Conservation (phyloP, 2,329 filamentous ascomycete species). For the Aspergillus transmontanensis region DNA sequence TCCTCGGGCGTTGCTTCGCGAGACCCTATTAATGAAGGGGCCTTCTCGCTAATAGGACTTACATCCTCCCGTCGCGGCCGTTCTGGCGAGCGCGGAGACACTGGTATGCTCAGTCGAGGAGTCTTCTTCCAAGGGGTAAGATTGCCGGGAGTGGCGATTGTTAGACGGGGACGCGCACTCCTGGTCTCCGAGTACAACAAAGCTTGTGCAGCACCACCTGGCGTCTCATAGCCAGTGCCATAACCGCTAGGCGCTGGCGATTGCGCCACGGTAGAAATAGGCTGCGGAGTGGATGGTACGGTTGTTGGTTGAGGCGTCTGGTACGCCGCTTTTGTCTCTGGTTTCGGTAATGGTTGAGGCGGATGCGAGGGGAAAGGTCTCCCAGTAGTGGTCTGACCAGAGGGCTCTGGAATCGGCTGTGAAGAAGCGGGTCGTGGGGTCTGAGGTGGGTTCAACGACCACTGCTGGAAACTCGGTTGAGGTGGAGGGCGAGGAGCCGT, state of each 20-base stretch:
- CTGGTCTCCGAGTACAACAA: conserved; percentile 27
- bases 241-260: conserved; percentile 28
- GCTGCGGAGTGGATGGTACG: conserved; percentile 32
- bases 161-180: conserved; percentile 33
- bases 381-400: conserved; percentile 18
- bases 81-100: conserved; percentile 42
- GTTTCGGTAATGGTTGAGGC: conserved; percentile 20
- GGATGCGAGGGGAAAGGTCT: conserved; percentile 24
- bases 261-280: conserved; percentile 21
- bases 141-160: conserved; percentile 43
- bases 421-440: conserved; percentile 31
- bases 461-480: conserved; percentile 41
- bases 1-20: conserved; percentile 31
- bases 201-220: conserved; percentile 27
- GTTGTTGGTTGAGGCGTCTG: conserved; percentile 21
- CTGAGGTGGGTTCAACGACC: conserved; percentile 37
- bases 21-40: conserved; percentile 38
- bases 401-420: conserved; percentile 20
- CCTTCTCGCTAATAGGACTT: conserved; percentile 49
- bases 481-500: conserved; percentile 25
- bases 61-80: conserved; percentile 47
- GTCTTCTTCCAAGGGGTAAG: conserved; percentile 48
- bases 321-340: conserved; percentile 17
- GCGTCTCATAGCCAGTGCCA: conserved; percentile 31
- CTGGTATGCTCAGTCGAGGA: conserved; percentile 36